phyloP scores from a whole-genome alignment of 1,284 basidiomycete species.

The Schizopora paradoxa region DNA sequence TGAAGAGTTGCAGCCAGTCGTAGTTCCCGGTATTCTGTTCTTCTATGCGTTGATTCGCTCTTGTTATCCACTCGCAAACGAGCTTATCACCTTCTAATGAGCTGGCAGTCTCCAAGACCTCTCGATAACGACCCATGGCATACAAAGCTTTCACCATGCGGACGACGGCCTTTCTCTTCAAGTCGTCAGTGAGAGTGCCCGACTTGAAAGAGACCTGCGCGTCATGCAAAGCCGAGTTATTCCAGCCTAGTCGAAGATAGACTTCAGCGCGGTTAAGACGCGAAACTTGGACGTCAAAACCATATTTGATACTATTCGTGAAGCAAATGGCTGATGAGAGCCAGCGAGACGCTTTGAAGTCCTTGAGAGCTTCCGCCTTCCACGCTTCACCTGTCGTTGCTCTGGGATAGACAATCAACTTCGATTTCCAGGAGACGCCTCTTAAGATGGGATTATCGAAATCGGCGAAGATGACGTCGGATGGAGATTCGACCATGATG shows the following conservation, averaged over 20 bases:
- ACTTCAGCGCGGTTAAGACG: constrained; percentile 10
- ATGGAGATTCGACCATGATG: constrained; percentile 30
- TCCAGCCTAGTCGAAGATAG: constrained; percentile 13
- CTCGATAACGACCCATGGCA: neutral
- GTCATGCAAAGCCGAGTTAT: constrained; percentile 9
- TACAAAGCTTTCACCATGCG: constrained; percentile 10
- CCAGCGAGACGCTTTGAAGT: constrained; percentile 10
- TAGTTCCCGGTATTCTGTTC: constrained; percentile 2
- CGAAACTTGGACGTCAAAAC: neutral
- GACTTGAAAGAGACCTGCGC: constrained; percentile 1
- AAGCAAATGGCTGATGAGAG: constrained; percentile 7
- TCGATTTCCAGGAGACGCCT: neutral
- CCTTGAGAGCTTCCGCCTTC: neutral
- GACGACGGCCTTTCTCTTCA: constrained; percentile 7
- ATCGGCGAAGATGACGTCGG: constrained; percentile 26
- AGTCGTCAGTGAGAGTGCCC: neutral
- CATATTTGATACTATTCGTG: constrained; percentile 7
- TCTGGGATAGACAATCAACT: too few relatives aligned
- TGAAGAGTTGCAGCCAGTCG: constrained; percentile 8
- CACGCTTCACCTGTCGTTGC: constrained; percentile 4
- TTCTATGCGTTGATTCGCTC: constrained; percentile 1
- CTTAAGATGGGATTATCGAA: neutral
- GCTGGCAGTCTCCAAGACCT: neutral
- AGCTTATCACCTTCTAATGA: constrained; percentile 3
- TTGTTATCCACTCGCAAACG: neutral